These are phyloP conservation scores for Sphaerulina vaccinii DNA, from an alignment of 2,329 filamentous ascomycete genomes.

Conservation along the genomic window DNA sequence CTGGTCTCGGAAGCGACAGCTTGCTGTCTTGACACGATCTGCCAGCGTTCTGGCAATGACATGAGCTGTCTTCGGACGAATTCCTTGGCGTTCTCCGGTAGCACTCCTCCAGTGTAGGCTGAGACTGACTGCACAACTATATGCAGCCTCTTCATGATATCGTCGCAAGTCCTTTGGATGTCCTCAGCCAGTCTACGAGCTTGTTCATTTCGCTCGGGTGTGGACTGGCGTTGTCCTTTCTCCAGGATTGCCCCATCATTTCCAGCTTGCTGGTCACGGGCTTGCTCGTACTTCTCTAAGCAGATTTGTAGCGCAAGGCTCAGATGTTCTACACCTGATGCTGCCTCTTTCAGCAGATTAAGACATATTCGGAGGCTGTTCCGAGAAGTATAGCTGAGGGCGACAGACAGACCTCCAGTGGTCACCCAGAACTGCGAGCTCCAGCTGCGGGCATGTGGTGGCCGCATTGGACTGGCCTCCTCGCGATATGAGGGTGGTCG, in stretches of 20 bases:
- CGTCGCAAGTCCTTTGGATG: conserved; percentile 61
- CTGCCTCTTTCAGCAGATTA: conserved; percentile 75
- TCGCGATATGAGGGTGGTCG: conserved; percentile 44
- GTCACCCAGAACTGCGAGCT: conserved; percentile 72
- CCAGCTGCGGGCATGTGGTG: conserved; percentile 57
- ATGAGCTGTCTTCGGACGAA: conserved; percentile 82
- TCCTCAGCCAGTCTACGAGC: conserved; percentile 68
- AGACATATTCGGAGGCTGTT: conserved; percentile 83
- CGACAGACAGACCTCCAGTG: conserved; percentile 84
- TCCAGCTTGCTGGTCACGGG: conserved; percentile 44
- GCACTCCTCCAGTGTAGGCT: conserved; percentile 83
- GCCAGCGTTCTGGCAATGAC: conserved; percentile 79
- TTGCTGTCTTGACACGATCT: conserved; percentile 57
- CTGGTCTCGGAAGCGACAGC: conserved; percentile 47
- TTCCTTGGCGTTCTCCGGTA: conserved; percentile 82
- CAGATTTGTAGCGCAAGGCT: conserved; percentile 72
- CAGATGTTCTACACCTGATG: conserved; percentile 73
- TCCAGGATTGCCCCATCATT: conserved; percentile 46
- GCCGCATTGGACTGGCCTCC: conserved; percentile 36
- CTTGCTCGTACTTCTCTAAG: conserved; percentile 73
- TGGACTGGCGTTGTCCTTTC: conserved; percentile 32
- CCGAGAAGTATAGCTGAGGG: conserved; percentile 85
- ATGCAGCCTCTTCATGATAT: conserved; percentile 60
- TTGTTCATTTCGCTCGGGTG: conserved; percentile 40
- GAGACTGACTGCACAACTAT: conserved; percentile 81